Evolutionary conservation across 441 rosid genomes (phyloP), one percentile per base, ranked within the genome.

Genomic region (Euphorbia schlechtendalii): DNA sequence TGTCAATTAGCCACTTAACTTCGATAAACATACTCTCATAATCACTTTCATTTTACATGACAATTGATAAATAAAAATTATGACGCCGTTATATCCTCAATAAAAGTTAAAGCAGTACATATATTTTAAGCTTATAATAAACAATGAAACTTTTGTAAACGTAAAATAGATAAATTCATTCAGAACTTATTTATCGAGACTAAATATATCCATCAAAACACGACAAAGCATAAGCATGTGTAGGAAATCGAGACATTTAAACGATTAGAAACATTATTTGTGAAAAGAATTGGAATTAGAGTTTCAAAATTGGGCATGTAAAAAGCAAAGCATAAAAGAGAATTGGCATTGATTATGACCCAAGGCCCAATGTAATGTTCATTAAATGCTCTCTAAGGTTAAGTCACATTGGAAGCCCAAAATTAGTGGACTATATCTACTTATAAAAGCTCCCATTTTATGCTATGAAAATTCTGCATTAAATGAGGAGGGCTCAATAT

Each of bases 401-500:
- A 55, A 41, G 28, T n/a, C 8, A 3, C 27, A 18, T 28, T 20
- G 28, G 7, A 64, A 52, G 67, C 67, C 67, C 59, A 64, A 36
- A 52, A 51, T 1, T 32, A 28, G 46, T 63, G 25, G 63, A 40
- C 22, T 6, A 21, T 17, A 0, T 17, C 14, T 17, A 30, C 1
- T 15, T 30, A 4, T 30, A 56, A 38, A 38, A 6, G 4, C 6
- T 32, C 34, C 34, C 34, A 32, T 2, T 6, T 32, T 32, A n/a
- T n/a, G n/a, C n/a, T n/a, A n/a, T n/a, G n/a, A 32, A 32, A 32
- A 32, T 32, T 32, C 6, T 32, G 34, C 34, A 32, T 32, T 32
- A 20, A 21, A 30, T 12, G 21, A 22, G 18, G 59, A 15, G 7
- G 77, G 82, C 82, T 69, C 84, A 27, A 61, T 5, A 58, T 67